Evolutionary conservation across 768 basidiomycete genomes (phyloP).

Genomic region (Mycena galopus): DNA sequence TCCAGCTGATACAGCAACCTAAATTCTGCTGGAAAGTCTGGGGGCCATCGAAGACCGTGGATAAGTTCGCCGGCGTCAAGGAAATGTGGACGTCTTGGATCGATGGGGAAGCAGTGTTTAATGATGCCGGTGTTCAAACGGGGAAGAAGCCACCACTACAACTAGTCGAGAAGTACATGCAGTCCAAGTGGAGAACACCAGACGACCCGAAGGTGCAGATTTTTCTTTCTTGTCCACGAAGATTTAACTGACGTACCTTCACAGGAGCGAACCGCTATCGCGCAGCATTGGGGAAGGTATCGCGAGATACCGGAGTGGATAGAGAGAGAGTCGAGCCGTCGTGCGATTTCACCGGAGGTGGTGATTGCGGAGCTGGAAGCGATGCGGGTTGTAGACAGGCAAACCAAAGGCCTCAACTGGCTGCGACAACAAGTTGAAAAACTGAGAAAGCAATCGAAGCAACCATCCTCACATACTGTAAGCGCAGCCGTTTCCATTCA

Average conservation of each 20-base stretch:
- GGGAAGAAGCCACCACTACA: constrained; percentile 44
- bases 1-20: too few relatives aligned
- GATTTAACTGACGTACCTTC: neutral
- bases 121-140: constrained; percentile 34
- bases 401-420: neutral
- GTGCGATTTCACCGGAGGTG: too few relatives aligned
- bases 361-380: too few relatives aligned
- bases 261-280: neutral
- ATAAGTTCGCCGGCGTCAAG: too few relatives aligned
- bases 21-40: too few relatives aligned
- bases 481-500: neutral
- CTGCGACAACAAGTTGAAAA: neutral
- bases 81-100: too few relatives aligned
- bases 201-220: neutral
- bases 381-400: neutral
- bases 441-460: neutral
- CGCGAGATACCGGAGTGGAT: neutral
- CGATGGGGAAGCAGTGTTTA: neutral
- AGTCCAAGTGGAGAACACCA: neutral
- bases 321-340: neutral
- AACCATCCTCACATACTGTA: too few relatives aligned
- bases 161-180: constrained; percentile 40
- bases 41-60: too few relatives aligned
- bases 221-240: neutral
- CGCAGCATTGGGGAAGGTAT: neutral